Conservation (phyloP, 2,329 filamentous ascomycete genomes). For the Blastomyces parvus region DNA sequence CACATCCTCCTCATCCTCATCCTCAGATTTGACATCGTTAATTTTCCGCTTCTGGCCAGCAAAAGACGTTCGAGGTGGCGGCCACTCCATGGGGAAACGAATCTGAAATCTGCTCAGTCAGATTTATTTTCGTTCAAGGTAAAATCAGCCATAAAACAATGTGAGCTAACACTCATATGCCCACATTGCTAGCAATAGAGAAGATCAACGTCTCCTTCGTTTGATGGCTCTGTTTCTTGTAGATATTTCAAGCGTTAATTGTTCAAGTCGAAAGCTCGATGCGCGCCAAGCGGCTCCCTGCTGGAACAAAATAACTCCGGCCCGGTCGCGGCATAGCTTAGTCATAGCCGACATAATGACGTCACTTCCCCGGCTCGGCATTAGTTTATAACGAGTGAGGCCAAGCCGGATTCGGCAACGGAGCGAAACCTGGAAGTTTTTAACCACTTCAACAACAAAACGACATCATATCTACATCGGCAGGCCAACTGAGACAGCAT, state of each 20-base stretch:
- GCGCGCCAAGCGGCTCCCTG: background rate
- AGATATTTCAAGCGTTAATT: background rate
- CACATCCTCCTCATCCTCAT: slow-evolving; percentile 28
- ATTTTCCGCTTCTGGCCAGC: slow-evolving; percentile 35
- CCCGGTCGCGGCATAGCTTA: background rate
- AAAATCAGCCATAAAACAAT: background rate
- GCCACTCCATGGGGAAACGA: slow-evolving; percentile 25
- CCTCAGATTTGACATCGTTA: slow-evolving; percentile 30
- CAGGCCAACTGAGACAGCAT: background rate
- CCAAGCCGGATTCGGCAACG: slow-evolving; percentile 2
- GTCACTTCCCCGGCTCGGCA: background rate
- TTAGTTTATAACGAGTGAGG: background rate
- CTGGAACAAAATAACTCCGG: background rate
- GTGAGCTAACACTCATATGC: background rate
- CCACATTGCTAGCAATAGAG: background rate
- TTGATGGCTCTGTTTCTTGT: background rate
- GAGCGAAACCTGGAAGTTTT: background rate
- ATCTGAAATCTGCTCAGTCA: background rate
- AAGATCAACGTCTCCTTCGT: background rate
- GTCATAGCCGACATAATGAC: background rate
- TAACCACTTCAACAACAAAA: background rate
- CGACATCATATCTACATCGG: background rate
- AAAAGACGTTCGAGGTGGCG: slow-evolving; percentile 23
- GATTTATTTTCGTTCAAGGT: background rate
- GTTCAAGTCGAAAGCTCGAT: background rate